These are phyloP conservation scores for Alternaria triticimaculans DNA, from an alignment of 2,329 filamentous ascomycete genomes.

Conservation along the genomic window DNA sequence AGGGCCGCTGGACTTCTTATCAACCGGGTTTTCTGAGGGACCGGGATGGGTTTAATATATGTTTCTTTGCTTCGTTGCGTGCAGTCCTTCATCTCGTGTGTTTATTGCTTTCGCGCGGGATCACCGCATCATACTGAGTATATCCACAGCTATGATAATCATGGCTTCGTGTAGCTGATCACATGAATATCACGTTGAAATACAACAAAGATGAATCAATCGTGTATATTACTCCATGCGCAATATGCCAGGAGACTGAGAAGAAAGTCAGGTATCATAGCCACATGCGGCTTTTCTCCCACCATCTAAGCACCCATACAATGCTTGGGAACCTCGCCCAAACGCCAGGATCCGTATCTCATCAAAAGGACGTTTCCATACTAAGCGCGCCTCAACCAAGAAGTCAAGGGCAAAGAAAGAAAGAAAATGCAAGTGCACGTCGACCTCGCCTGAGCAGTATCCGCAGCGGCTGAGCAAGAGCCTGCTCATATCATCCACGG, in stretches of 20 bases:
- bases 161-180: not conserved
- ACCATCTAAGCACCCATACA: not conserved
- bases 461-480: too few species aligned
- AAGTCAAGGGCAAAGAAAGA: not conserved
- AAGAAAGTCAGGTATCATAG: constrained; percentile 9
- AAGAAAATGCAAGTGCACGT: not conserved
- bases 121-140: not conserved
- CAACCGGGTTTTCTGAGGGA: not conserved
- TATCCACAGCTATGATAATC: not conserved
- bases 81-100: not conserved
- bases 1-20: not conserved
- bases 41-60: constrained; percentile 9
- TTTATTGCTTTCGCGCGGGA: not conserved
- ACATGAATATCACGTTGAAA: not conserved
- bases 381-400: constrained; percentile 1
- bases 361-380: not conserved
- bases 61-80: not conserved
- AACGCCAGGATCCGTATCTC: constrained; percentile 8
- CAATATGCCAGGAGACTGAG: not conserved
- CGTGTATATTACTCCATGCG: not conserved
- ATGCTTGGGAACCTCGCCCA: not conserved
- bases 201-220: not conserved
- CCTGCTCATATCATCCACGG: too few species aligned
- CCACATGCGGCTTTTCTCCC: not conserved
- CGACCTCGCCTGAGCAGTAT: not conserved